Evolutionary conservation across 1,284 basidiomycete genomes (phyloP).

Genomic region (Schizophyllum amplum): DNA sequence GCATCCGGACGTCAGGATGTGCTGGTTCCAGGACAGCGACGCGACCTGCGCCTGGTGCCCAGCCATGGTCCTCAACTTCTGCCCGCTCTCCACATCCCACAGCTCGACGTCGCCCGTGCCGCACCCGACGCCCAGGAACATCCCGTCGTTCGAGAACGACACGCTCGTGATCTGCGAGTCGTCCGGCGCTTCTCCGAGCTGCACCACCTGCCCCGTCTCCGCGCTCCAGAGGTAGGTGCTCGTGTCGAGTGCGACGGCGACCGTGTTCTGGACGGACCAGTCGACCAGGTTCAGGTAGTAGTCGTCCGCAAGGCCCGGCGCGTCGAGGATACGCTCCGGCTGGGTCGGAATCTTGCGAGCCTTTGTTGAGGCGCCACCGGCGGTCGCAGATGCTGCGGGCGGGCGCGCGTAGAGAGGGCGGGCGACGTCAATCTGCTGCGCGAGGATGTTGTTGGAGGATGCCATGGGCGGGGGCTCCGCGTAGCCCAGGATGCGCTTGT

Average conservation of each 20-base stretch:
- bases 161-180: conserved; percentile 72
- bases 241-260: conserved; percentile 83
- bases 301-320: conserved; percentile 92
- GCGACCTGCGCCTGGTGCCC: conserved; percentile 81
- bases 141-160: conserved; percentile 84
- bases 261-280: conserved; percentile 83
- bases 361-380: conserved; percentile 55
- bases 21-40: conserved; percentile 78
- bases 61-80: conserved; percentile 81
- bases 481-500: conserved; percentile 70
- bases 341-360: conserved; percentile 74
- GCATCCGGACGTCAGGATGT: conserved; percentile 83
- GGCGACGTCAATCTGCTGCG: conserved; percentile 65
- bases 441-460: conserved; percentile 58
- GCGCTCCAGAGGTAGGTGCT: conserved; percentile 91
- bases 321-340: conserved; percentile 89
- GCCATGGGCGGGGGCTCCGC: conserved; percentile 68
- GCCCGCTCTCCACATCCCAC: conserved; percentile 85
- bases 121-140: conserved; percentile 81
- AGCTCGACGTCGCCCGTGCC: conserved; percentile 87
- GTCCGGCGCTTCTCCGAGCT: conserved; percentile 70
- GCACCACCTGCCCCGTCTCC: conserved; percentile 76
- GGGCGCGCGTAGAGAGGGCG: conserved; percentile 66
- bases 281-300: conserved; percentile 94
- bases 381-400: conserved; percentile 54